These are phyloP conservation scores for Xanthoparmelia taractica DNA, from an alignment of 495 filamentous ascomycete species.

Conservation along the genomic window DNA sequence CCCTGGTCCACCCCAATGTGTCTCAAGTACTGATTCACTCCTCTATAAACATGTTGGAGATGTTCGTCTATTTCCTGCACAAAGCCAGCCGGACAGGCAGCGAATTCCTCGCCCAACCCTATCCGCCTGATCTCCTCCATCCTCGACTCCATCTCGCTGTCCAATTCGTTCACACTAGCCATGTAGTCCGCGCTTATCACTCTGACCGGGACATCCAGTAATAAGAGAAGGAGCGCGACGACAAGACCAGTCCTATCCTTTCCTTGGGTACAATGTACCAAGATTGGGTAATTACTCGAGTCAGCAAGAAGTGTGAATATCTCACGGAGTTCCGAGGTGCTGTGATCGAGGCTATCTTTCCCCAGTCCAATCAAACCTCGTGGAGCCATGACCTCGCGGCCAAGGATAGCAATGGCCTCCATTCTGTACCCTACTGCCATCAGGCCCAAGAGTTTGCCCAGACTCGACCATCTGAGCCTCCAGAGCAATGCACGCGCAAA, in stretches of 20 bases:
- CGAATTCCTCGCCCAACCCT: constrained; percentile 63
- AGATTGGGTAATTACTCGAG: constrained; percentile 45
- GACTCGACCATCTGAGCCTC: constrained; percentile 59
- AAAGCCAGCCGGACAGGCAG: constrained; percentile 50
- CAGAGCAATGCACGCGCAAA: constrained; percentile 63
- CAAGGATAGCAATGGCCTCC: constrained; percentile 59
- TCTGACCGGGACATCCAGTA: constrained; percentile 43
- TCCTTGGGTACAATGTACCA: constrained; percentile 81
- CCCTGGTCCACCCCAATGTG: constrained; percentile 46
- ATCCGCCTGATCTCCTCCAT: constrained; percentile 60
- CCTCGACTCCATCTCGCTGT: constrained; percentile 51
- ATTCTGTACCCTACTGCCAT: constrained; percentile 58
- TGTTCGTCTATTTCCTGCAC: constrained; percentile 42
- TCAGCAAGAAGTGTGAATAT: constrained; percentile 45
- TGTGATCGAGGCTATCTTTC: constrained; percentile 56
- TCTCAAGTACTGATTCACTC: constrained; percentile 53
- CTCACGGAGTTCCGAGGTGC: constrained; percentile 52
- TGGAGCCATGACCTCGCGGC: constrained; percentile 58
- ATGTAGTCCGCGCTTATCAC: constrained; percentile 63
- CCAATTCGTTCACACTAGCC: constrained; percentile 52
- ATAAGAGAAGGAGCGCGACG: constrained; percentile 54
- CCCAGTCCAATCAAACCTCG: constrained; percentile 60
- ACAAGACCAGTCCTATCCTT: constrained; percentile 79
- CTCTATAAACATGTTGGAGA: constrained; percentile 51
- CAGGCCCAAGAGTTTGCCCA: constrained; percentile 52